Evolutionary conservation across 148 eudicot species (phyloP).

Genomic region (Rhododendron vialii): DNA sequence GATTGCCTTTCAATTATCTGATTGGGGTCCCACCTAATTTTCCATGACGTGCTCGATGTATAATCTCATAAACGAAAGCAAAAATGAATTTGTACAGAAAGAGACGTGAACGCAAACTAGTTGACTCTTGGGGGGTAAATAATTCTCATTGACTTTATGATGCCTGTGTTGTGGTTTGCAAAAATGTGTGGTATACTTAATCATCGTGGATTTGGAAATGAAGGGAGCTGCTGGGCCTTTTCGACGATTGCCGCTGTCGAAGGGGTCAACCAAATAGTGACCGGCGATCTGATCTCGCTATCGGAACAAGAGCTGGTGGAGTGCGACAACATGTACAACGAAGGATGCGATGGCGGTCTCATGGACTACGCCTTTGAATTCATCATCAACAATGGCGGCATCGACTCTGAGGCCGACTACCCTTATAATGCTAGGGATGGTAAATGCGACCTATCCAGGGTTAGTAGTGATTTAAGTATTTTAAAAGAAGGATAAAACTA

Average conservation of each 20-base stretch:
- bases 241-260: slow-evolving; percentile 79
- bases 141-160: background rate
- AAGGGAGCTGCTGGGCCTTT: slow-evolving; percentile 98
- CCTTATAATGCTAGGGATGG: slow-evolving; percentile 68
- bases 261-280: slow-evolving; percentile 72
- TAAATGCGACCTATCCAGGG: slow-evolving; percentile 60
- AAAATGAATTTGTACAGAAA: background rate
- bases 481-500: background rate
- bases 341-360: slow-evolving; percentile 89
- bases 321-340: slow-evolving; percentile 68
- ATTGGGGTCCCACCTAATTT: background rate
- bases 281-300: slow-evolving; percentile 63
- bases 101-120: background rate
- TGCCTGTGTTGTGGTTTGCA: background rate
- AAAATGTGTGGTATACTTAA: background rate
- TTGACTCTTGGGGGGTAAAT: background rate
- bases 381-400: slow-evolving; percentile 83
- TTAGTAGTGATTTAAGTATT: slow-evolving; percentile 9
- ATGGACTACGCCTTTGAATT: slow-evolving; percentile 85
- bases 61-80: background rate
- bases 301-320: slow-evolving; percentile 91
- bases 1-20: background rate
- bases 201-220: background rate
- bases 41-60: background rate
- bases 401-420: slow-evolving; percentile 75